Percentiles rank a stretch among this genome's conserved stretches.
Conservation (phyloP, 768 basidiomycete species). For the Tylopilus plumbeoviolaceoides region DNA sequence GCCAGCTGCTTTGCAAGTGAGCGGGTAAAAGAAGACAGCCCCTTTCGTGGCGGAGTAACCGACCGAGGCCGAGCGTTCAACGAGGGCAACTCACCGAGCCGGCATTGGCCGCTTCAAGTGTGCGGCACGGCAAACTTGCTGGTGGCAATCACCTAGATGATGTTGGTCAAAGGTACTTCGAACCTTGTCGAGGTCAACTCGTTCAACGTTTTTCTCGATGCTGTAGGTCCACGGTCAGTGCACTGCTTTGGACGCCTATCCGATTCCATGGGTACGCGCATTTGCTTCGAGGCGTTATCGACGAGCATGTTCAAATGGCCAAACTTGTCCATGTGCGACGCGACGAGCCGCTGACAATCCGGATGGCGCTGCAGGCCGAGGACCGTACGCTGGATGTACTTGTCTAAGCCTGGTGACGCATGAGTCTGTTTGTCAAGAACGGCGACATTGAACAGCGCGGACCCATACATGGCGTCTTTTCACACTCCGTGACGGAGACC, state of each 20-base stretch:
- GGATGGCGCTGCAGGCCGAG: conserved; percentile 41
- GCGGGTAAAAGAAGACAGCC: conserved; percentile 54
- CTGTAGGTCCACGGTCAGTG: conserved; percentile 17
- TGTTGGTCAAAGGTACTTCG: conserved; percentile 57
- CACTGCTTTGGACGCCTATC: too few relatives aligned
- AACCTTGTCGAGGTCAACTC: conserved; percentile 50
- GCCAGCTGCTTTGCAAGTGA: conserved; percentile 42
- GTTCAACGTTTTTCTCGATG: conserved; percentile 41
- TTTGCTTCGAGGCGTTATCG: conserved; percentile 43
- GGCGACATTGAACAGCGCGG: too few relatives aligned
- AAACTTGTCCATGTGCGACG: conserved; percentile 33
- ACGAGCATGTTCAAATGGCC: conserved; percentile 52
- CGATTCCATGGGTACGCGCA: background rate
- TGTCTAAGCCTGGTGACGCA: background rate
- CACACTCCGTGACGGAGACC: too few relatives aligned
- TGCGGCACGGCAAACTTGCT: conserved; percentile 53
- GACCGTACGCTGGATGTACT: background rate
- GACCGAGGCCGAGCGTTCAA: conserved; percentile 28
- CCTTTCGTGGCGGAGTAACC: conserved; percentile 62
- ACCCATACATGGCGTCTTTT: too few relatives aligned
- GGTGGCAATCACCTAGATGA: conserved; percentile 55
- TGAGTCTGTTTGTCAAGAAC: background rate
- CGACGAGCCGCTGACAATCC: conserved; percentile 33
- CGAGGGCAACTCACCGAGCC: conserved; percentile 34
- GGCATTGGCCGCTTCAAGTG: too few relatives aligned